Evolutionary conservation across 805 yeast species (phyloP), one percentile per base, ranked within the genome.

Genomic region (Pichia phayaonensis): DNA sequence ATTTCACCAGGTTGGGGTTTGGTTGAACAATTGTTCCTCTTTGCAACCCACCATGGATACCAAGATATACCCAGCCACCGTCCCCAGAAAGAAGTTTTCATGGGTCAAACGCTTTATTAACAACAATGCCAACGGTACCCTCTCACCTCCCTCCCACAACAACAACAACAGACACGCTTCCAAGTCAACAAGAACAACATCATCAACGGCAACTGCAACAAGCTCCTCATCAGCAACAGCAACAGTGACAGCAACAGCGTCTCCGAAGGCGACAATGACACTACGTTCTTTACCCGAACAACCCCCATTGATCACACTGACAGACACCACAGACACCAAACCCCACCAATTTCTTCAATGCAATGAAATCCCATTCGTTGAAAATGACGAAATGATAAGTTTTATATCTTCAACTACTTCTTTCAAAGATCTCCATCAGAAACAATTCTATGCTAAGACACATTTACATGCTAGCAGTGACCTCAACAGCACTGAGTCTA

Each of bases 41-140:
- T 12, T 4, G 15, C 34, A 10, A 29, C n/a, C 16, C 4, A 29
- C 34, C 20, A 34, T 34, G 38, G 38, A 34, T 2, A 16, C 38
- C 38, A n/a, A 2, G 8, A 3, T n/a, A 3, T 34, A 34, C 20
- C 38, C 38, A 7, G 20, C 38, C 18, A 34, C 18, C 38, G 20
- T n/a, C 20, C 38, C 38, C 11, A 34, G 38, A n/a, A 47, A 54
- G 11, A 60, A 67, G 43, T 66, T 68, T 44, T 66, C 71, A 8
- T 68, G 72, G 72, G 68, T 68, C 20, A 34, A 34, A n/a, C 38
- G 38, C 3, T n/a, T 34, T 20, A 34, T 34, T 11, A 34, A 34
- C 38, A 34, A 31, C 36, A 29, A 29, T 13, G 13, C 4, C 15
- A 29, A 29, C 31, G 13, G 13, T 13, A 29, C 4, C 31, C 8